These are phyloP conservation scores for Yamadazyma oceani DNA, from an alignment of 1,139 yeast species.

Conservation along the genomic window DNA sequence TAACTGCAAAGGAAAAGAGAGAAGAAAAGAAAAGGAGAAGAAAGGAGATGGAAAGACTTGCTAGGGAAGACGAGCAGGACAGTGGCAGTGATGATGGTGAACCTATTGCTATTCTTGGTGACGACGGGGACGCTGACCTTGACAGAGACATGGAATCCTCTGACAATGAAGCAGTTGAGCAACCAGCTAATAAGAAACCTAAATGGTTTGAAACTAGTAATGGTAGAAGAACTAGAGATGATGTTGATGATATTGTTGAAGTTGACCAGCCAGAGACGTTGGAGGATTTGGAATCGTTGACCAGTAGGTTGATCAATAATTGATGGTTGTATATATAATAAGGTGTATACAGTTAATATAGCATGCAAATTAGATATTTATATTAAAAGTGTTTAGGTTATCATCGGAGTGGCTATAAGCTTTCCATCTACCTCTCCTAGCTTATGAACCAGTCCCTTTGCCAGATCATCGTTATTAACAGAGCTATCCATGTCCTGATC, in stretches of 20 bases:
- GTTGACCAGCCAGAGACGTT: slow-evolving; percentile 85
- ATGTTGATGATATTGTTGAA: slow-evolving; percentile 53
- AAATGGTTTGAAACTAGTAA: slow-evolving; percentile 54
- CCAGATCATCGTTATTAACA: slow-evolving; percentile 31
- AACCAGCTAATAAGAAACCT: slow-evolving; percentile 52
- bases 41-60: slow-evolving; percentile 68
- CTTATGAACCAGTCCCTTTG: slow-evolving; percentile 46
- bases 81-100: slow-evolving; percentile 30
- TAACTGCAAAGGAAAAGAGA: slow-evolving; percentile 75
- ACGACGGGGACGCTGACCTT: slow-evolving; percentile 28
- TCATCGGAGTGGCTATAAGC: slow-evolving; percentile 51
- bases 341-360: background rate
- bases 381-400: slow-evolving; percentile 2
- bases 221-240: slow-evolving; percentile 16
- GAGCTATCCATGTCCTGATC: slow-evolving; percentile 1
- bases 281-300: slow-evolving; percentile 91
- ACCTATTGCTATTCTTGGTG: slow-evolving; percentile 27
- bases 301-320: slow-evolving; percentile 55
- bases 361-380: background rate
- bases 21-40: slow-evolving; percentile 88
- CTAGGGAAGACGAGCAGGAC: slow-evolving; percentile 43
- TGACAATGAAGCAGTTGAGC: slow-evolving; percentile 34
- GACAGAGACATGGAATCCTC: slow-evolving; percentile 49
- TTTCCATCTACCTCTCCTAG: slow-evolving; percentile 65
- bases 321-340: too few species aligned